Base-by-base conservation (phyloP, 2,329 filamentous ascomycete genomes). In the Nigrospora osmanthi region DNA sequence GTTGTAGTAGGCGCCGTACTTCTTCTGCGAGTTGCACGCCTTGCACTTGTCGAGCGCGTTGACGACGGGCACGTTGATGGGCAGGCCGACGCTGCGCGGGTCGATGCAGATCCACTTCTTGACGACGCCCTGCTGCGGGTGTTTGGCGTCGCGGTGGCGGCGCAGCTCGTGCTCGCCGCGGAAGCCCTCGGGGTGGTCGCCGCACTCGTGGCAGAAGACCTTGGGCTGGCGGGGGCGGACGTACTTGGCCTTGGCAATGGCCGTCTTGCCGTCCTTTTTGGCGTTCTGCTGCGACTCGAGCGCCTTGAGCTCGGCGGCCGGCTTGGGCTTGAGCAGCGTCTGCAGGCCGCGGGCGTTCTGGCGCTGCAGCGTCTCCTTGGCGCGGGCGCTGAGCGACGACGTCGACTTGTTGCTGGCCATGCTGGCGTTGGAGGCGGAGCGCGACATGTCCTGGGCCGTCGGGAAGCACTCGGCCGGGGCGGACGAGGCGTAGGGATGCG, bases 1-100 rank as follows among this genome's bases (percentile, higher is more conserved):
- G 57, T 97, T 97, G 68, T 97, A 96, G 67, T 96, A 93, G 14
- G 87, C 87, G 4, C 86, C 86, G 55, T 97, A 97, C 47, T 79
- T 76, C 70, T 95, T 96, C 45, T 76, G 69, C 38, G 76, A 75
- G 40, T 75, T 76, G 63, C 91, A 97, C 40, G 86, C 79, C 65
- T 95, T 95, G 77, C 90, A 96, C 53, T 85, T 85, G 42, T 73
- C 71, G 32, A 97, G 76, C 35, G 89, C 83, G 43, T 65, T 76
- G 67, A 76, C 74, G 64, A 67, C 80, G 60, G 54, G 72, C 55
- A 63, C 76, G 68, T 64, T 52, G 48, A 65, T 61, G 15, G 55
- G 51, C 3, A 70, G 57, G 9, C 70, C 70, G 14, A 55, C 58
- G 0, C 56, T 53, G 11, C 59, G 55, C 1, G 80, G 78, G 50